Evolutionary conservation across 257 asterid genomes (phyloP).

Genomic region (Gentiana straminea): DNA sequence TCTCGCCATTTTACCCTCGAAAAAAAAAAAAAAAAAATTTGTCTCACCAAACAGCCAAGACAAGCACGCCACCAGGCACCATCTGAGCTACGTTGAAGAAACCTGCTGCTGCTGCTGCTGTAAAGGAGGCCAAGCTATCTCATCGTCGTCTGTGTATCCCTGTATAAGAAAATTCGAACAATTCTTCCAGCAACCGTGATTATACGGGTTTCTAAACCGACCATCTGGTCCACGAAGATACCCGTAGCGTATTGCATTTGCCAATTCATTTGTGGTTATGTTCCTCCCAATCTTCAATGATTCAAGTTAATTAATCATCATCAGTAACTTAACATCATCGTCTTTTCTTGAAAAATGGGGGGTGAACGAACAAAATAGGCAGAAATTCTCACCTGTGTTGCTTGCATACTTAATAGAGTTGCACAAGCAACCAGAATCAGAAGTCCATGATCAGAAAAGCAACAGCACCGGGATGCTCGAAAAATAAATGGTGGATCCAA

Average conservation of each 20-base stretch:
- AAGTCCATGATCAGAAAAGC: constrained; percentile 72
- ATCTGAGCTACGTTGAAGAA: constrained; percentile 22
- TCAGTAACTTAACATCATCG: background rate
- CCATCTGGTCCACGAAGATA: constrained; percentile 96
- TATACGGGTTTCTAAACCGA: constrained; percentile 78
- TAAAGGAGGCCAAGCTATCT: constrained; percentile 92
- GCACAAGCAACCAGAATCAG: constrained; percentile 50
- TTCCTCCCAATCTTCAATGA: constrained; percentile 69
- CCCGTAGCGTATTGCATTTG: constrained; percentile 71
- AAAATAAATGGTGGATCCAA: constrained; percentile 47
- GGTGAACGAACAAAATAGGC: no score
- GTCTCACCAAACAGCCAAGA: no score
- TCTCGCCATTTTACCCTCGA: no score
- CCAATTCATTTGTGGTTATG: constrained; percentile 81
- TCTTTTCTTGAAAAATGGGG: no score
- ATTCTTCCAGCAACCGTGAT: constrained; percentile 85
- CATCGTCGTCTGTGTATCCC: constrained; percentile 71
- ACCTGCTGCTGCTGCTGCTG: constrained; percentile 45
- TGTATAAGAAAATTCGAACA: constrained; percentile 70
- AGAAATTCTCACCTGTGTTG: constrained; percentile 43
- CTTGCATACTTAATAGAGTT: constrained; percentile 53
- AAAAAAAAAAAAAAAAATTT: no score
- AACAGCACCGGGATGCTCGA: constrained; percentile 54
- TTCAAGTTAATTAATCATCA: background rate
- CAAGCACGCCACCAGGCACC: no score